A percentile compares a stretch with the other conserved stretches of the same genome.
phyloP scores from a whole-genome alignment of 192 early-diverging fungal species.

The Linnemannia elongata region DNA sequence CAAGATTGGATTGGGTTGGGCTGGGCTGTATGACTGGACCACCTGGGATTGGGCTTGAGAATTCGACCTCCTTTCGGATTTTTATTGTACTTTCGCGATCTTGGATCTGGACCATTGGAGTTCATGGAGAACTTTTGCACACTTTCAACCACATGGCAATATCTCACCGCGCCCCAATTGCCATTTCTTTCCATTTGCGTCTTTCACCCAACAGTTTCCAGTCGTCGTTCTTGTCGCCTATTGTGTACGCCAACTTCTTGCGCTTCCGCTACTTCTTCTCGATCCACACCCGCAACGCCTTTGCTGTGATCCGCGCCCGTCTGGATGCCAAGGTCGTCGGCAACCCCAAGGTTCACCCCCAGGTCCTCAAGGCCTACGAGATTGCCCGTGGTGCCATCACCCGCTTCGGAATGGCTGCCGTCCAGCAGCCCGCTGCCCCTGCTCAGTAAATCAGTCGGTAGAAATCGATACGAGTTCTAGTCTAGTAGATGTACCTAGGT shows the following conservation, averaged over 20 bases:
- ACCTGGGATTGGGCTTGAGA: too few species aligned
- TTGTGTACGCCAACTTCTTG: conserved; percentile 80
- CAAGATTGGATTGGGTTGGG: not conserved
- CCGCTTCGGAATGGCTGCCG: conserved; percentile 53
- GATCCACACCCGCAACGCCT: conserved; percentile 62
- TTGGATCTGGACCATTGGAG: too few species aligned
- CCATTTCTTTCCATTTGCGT: too few species aligned
- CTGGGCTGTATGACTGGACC: not conserved
- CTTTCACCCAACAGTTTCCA: conserved; percentile 47
- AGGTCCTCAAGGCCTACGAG: conserved; percentile 58
- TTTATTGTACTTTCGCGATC: too few species aligned
- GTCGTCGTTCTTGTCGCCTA: conserved; percentile 63
- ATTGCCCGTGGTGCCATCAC: conserved; percentile 42
- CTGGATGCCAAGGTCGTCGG: conserved; percentile 58
- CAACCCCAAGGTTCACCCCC: conserved; percentile 61
- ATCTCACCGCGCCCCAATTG: too few species aligned
- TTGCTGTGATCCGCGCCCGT: conserved; percentile 47
- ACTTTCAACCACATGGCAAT: too few species aligned
- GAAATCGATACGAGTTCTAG: not conserved
- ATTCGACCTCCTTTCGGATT: too few species aligned
- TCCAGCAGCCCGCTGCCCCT: conserved; percentile 40
- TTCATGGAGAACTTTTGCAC: too few species aligned
- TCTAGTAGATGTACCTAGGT: too few species aligned
- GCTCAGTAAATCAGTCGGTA: conserved; percentile 11
- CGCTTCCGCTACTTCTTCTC: conserved; percentile 79